Percentiles rank a stretch among this genome's conserved stretches.
These are phyloP conservation scores for Aspergillus amoenus DNA, from an alignment of 2,329 filamentous ascomycete species.

Conservation along the genomic window DNA sequence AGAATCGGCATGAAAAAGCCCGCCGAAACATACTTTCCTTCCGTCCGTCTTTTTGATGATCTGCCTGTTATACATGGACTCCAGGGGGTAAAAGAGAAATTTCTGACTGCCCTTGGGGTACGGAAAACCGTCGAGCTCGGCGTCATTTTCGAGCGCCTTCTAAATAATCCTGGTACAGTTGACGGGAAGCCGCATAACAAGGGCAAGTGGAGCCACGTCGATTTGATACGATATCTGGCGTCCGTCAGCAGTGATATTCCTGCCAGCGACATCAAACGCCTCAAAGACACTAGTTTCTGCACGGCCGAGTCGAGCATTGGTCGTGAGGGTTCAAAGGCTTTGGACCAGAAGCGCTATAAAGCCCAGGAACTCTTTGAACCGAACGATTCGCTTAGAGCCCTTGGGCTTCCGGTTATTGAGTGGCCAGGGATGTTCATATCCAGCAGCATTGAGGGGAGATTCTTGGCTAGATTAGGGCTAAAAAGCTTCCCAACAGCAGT, in stretches of 20 bases:
- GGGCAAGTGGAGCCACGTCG: conserved; percentile 83
- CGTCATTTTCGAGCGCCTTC: conserved; percentile 84
- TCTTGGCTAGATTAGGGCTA: conserved; percentile 72
- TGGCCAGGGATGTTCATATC: conserved; percentile 74
- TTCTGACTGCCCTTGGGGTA: conserved; percentile 78
- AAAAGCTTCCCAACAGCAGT: conserved; percentile 67
- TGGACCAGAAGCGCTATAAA: conserved; percentile 61
- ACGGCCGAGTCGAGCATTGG: conserved; percentile 62
- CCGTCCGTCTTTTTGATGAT: conserved; percentile 94
- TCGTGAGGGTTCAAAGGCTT: conserved; percentile 53
- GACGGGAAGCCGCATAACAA: conserved; percentile 49
- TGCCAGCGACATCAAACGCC: conserved; percentile 71
- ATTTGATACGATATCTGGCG: conserved; percentile 89
- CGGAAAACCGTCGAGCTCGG: conserved; percentile 93
- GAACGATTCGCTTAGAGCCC: conserved; percentile 64
- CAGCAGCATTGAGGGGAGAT: conserved; percentile 69
- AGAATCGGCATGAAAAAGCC: conserved; percentile 87
- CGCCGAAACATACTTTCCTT: conserved; percentile 82
- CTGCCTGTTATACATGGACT: conserved; percentile 77
- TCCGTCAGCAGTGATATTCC: conserved; percentile 91
- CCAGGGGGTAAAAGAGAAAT: conserved; percentile 84
- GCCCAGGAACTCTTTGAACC: conserved; percentile 82
- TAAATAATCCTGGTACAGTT: conserved; percentile 56
- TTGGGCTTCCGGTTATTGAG: conserved; percentile 74
- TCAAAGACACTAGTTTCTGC: conserved; percentile 77